A percentile compares a stretch with the other conserved stretches of the same genome.
phyloP scores from a whole-genome alignment of 2,329 filamentous ascomycete genomes.

The Huntiella decipiens region DNA sequence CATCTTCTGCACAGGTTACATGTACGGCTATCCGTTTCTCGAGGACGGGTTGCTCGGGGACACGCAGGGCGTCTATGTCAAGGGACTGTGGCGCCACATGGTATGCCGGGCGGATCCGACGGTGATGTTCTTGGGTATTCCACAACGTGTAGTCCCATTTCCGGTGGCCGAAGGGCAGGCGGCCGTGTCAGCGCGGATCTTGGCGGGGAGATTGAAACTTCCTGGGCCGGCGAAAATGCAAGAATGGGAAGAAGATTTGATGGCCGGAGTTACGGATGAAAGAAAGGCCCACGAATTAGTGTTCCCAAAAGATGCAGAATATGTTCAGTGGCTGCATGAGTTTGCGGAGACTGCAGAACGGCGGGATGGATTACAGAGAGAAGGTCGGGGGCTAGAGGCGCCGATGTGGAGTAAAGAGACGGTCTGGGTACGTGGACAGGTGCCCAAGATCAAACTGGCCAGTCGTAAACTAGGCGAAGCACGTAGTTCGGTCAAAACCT shows the following conservation, averaged over 20 bases:
- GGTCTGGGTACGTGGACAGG: slow-evolving; percentile 21
- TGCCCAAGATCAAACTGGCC: slow-evolving; percentile 24
- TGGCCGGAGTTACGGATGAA: slow-evolving; percentile 30
- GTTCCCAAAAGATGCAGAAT: slow-evolving; percentile 43
- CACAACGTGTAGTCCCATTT: slow-evolving; percentile 36
- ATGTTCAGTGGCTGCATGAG: slow-evolving; percentile 39
- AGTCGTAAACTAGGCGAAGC: slow-evolving; percentile 19
- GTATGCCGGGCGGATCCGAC: slow-evolving; percentile 35
- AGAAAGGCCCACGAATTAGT: slow-evolving; percentile 32
- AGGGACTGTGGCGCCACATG: slow-evolving; percentile 37
- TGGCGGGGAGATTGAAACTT: slow-evolving; percentile 33
- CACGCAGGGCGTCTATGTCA: slow-evolving; percentile 26
- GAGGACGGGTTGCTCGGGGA: slow-evolving; percentile 30
- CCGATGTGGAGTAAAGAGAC: slow-evolving; percentile 23
- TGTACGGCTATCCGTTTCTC: slow-evolving; percentile 43
- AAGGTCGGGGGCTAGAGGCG: slow-evolving; percentile 20
- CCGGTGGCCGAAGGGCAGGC: slow-evolving; percentile 53
- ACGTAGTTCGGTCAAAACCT: slow-evolving; percentile 18
- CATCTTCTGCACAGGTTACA: slow-evolving; percentile 49
- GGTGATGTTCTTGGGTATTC: slow-evolving; percentile 39
- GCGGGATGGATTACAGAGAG: slow-evolving; percentile 18
- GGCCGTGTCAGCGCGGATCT: slow-evolving; percentile 37
- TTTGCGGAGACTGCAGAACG: slow-evolving; percentile 24
- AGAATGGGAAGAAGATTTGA: slow-evolving; percentile 33
- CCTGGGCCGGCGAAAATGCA: slow-evolving; percentile 30